Conservation (phyloP, 352 stramenopile genomes). For the Pythium diclinum region DNA sequence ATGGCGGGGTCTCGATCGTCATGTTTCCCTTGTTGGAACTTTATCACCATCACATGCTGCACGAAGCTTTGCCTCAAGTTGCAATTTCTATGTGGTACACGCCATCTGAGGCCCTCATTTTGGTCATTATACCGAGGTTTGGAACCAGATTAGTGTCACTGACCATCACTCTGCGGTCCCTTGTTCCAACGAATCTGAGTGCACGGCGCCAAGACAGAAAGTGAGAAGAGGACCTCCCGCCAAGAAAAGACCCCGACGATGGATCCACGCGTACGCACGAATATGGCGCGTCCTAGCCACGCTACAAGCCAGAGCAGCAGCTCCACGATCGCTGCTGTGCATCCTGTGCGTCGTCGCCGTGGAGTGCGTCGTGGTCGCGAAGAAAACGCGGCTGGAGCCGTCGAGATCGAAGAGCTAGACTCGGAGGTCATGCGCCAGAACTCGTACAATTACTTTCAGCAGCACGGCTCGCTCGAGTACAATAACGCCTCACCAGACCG, state of each 20-base stretch:
- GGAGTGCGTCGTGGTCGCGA: slow-evolving; percentile 53
- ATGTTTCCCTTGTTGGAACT: neutral
- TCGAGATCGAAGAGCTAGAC: slow-evolving; percentile 70
- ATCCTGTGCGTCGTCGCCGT: slow-evolving; percentile 17
- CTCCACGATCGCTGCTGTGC: neutral
- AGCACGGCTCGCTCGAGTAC: slow-evolving; percentile 16
- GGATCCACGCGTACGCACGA: neutral
- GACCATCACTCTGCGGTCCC: neutral
- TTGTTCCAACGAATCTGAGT: neutral
- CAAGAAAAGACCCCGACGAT: neutral
- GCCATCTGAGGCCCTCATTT: neutral
- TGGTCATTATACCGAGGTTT: neutral
- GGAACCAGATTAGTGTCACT: neutral
- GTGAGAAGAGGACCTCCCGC: neutral
- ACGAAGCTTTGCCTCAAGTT: neutral
- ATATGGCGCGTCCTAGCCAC: neutral
- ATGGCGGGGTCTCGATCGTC: slow-evolving; percentile 11
- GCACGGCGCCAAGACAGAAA: neutral
- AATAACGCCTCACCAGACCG: neutral
- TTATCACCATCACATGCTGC: neutral
- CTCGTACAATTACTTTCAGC: slow-evolving; percentile 73
- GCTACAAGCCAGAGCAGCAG: neutral
- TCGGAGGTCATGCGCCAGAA: slow-evolving; percentile 66
- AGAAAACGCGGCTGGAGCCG: slow-evolving; percentile 22
- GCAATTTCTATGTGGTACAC: neutral